Conservation (phyloP, 1,284 basidiomycete species). For the Clitocybe nebularis region DNA sequence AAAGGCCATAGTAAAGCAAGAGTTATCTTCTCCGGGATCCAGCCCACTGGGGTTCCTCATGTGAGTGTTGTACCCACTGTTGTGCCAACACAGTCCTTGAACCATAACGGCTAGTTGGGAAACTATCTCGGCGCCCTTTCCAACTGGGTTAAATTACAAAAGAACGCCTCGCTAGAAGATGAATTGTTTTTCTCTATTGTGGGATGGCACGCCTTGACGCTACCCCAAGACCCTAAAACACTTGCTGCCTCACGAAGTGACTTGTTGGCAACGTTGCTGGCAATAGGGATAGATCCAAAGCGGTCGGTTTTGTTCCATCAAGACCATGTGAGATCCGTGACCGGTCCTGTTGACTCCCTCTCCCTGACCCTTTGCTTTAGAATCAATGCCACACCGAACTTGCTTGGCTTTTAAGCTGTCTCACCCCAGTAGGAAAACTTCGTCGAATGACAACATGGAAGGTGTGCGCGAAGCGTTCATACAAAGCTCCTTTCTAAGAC, state of each 20-base stretch:
- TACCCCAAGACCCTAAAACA: slow-evolving; percentile 78
- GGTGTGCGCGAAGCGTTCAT: slow-evolving; percentile 34
- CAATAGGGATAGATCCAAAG: slow-evolving; percentile 81
- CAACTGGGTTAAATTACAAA: slow-evolving; percentile 85
- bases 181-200: slow-evolving; percentile 83
- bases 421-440: slow-evolving; percentile 80
- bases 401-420: slow-evolving; percentile 88
- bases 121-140: slow-evolving; percentile 90
- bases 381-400: slow-evolving; percentile 85
- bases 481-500: background rate
- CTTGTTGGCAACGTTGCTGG: slow-evolving; percentile 81
- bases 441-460: slow-evolving; percentile 96
- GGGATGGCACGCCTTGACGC: slow-evolving; percentile 88
- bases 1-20: slow-evolving; percentile 11
- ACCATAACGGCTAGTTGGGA: slow-evolving; percentile 60
- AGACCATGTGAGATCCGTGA: slow-evolving; percentile 69
- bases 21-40: slow-evolving; percentile 79
- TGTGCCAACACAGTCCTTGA: slow-evolving; percentile 5
- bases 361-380: slow-evolving; percentile 31
- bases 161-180: slow-evolving; percentile 54
- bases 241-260: slow-evolving; percentile 66
- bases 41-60: slow-evolving; percentile 84
- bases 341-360: background rate
- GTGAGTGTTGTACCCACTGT: slow-evolving; percentile 38
- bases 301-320: slow-evolving; percentile 83